phyloP scores from a whole-genome alignment of 805 yeast species.

The Diddensiella caesifluorescens region DNA sequence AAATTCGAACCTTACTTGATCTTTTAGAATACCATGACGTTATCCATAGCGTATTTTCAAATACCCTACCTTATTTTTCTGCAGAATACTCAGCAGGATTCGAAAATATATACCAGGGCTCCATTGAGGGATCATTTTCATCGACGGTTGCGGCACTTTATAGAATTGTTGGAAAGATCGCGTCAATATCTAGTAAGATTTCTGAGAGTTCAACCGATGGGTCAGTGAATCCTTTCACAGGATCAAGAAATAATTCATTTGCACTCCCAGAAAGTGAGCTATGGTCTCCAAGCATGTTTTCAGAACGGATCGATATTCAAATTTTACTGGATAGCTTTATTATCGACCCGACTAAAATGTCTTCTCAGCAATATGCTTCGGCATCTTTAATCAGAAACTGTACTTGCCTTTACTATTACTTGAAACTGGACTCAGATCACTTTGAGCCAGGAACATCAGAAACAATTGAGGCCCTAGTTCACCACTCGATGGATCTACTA shows the following conservation, averaged over 20 bases:
- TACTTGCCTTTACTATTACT: constrained; percentile 10
- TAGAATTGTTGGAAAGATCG: neutral
- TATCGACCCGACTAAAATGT: neutral
- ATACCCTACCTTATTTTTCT: neutral
- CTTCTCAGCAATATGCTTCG: neutral
- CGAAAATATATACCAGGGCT: neutral
- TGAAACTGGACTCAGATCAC: constrained; percentile 12
- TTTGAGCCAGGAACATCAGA: constrained; percentile 4
- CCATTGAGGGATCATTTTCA: constrained; percentile 3
- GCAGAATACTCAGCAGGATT: neutral
- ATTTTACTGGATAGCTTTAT: neutral
- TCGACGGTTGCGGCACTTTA: neutral
- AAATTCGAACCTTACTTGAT: constrained; percentile 6
- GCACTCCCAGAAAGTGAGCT: neutral
- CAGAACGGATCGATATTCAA: constrained; percentile 1
- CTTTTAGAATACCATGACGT: constrained; percentile 17
- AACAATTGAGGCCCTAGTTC: constrained; percentile 1
- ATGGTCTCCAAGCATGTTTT: neutral
- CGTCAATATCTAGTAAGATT: neutral
- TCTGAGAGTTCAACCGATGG: neutral
- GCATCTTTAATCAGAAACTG: constrained; percentile 13
- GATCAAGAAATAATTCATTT: neutral
- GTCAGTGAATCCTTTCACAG: too few relatives aligned
- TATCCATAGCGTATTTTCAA: constrained; percentile 3
- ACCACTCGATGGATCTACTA: constrained; percentile 9